Evolutionary conservation across 2,329 filamentous ascomycete species (phyloP).

Genomic region (Aspergillus piperis): DNA sequence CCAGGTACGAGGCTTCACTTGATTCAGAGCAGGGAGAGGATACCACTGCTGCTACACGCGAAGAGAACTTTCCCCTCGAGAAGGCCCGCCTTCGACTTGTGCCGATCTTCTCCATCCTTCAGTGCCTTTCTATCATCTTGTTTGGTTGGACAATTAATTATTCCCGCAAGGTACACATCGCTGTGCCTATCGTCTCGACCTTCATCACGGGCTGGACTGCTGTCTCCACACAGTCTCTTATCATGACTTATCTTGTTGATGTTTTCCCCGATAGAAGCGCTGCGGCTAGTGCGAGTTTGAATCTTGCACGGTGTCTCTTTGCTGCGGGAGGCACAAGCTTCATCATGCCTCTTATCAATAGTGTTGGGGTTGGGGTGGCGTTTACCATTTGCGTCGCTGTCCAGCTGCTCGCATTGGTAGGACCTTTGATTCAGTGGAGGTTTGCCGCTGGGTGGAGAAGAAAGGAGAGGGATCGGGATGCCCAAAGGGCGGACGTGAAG

Average conservation of each 20-base stretch:
- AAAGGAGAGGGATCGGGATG: no score
- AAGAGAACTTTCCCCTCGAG: conserved; percentile 50
- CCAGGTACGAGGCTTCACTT: conserved; percentile 24
- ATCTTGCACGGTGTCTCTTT: conserved; percentile 55
- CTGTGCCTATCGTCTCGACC: conserved; percentile 52
- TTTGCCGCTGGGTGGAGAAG: conserved; percentile 43
- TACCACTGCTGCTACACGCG: background rate
- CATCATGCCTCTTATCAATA: conserved; percentile 53
- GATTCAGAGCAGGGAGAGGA: background rate
- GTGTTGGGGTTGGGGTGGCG: conserved; percentile 48
- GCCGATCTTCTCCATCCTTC: conserved; percentile 47
- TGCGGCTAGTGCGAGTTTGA: conserved; percentile 55
- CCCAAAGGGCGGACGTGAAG: no score
- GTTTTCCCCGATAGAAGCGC: conserved; percentile 54
- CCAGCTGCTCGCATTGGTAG: conserved; percentile 50
- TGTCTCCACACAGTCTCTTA: conserved; percentile 51
- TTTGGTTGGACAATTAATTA: conserved; percentile 59
- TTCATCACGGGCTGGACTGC: conserved; percentile 57
- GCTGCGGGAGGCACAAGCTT: conserved; percentile 55
- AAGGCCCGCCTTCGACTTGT: conserved; percentile 54
- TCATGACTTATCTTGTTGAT: conserved; percentile 58
- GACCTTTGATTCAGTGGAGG: conserved; percentile 49
- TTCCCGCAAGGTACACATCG: conserved; percentile 44
- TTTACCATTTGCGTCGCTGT: conserved; percentile 51
- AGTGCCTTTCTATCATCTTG: conserved; percentile 50